A percentile compares a stretch with the other conserved stretches of the same genome.
These are phyloP conservation scores for Arxiozyma bovina DNA, from an alignment of 1,139 yeast genomes.

Conservation along the genomic window DNA sequence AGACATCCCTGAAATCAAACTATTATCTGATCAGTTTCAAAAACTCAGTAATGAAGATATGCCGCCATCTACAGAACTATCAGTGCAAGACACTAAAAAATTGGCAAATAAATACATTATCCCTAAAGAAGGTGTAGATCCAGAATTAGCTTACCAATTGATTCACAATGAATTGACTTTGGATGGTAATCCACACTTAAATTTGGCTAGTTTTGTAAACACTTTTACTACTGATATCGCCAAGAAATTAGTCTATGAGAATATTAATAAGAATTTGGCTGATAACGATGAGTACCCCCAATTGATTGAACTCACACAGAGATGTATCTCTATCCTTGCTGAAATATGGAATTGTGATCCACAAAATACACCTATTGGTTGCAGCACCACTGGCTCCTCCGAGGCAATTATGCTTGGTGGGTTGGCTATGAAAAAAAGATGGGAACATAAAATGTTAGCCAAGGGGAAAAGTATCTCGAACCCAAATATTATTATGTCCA, in stretches of 20 bases:
- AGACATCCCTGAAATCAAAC: slow-evolving; percentile 14
- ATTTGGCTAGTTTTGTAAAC: slow-evolving; percentile 84
- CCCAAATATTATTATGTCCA: slow-evolving; percentile 90
- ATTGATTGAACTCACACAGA: slow-evolving; percentile 64
- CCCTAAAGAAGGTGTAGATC: slow-evolving; percentile 48
- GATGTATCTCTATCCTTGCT: slow-evolving; percentile 74
- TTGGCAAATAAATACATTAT: slow-evolving; percentile 40
- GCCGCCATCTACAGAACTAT: slow-evolving; percentile 2
- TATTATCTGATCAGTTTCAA: slow-evolving; percentile 15
- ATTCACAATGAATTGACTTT: slow-evolving; percentile 65
- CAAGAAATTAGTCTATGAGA: slow-evolving; percentile 49
- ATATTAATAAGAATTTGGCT: slow-evolving; percentile 78
- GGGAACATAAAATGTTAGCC: slow-evolving; percentile 62
- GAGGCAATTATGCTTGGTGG: slow-evolving; percentile 95
- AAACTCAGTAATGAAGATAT: slow-evolving; percentile 6
- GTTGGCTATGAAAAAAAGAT: slow-evolving; percentile 77
- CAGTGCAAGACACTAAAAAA: slow-evolving; percentile 1
- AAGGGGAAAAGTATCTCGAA: slow-evolving; percentile 51
- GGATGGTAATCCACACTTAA: slow-evolving; percentile 79
- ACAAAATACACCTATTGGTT: slow-evolving; percentile 52
- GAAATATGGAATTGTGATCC: slow-evolving; percentile 66
- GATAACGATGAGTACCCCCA: slow-evolving; percentile 93
- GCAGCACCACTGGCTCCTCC: slow-evolving; percentile 89
- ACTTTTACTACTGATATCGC: slow-evolving; percentile 53
- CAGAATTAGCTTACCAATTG: slow-evolving; percentile 49